A percentile compares a stretch with the other conserved stretches of the same genome.
Conservation (phyloP, 495 filamentous ascomycete genomes). For the Podospora didyma region DNA sequence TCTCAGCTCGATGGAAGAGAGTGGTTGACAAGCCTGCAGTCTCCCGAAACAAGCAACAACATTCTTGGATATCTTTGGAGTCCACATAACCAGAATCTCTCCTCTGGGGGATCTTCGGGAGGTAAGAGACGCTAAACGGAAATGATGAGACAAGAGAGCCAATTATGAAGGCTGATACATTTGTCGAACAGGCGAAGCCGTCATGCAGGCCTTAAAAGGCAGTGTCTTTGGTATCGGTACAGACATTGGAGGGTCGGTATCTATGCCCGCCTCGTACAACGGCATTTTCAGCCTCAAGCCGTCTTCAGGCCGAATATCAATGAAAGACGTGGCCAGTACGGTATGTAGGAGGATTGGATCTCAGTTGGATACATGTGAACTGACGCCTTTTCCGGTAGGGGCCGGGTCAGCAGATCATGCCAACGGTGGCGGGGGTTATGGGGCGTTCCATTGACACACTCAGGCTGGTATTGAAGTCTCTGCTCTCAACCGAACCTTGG, state of each 20-base stretch:
- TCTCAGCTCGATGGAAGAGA: neutral
- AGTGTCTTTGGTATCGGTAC: slow-evolving; percentile 63
- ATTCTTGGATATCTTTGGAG: slow-evolving; percentile 63
- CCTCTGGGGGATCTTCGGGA: slow-evolving; percentile 61
- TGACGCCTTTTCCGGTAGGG: neutral
- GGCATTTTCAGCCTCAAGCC: slow-evolving; percentile 65
- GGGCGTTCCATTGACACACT: slow-evolving; percentile 41
- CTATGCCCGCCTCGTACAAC: slow-evolving; percentile 59
- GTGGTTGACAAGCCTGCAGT: neutral
- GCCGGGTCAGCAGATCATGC: slow-evolving; percentile 55
- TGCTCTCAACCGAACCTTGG: slow-evolving; percentile 53
- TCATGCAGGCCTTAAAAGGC: slow-evolving; percentile 56
- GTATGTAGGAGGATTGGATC: slow-evolving; percentile 24
- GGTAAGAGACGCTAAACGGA: slow-evolving; percentile 22
- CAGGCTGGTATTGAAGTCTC: slow-evolving; percentile 57
- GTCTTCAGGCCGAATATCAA: slow-evolving; percentile 54
- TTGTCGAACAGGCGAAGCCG: slow-evolving; percentile 50
- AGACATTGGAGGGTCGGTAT: slow-evolving; percentile 66
- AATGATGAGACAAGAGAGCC: neutral
- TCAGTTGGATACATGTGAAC: neutral
- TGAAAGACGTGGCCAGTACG: slow-evolving; percentile 40
- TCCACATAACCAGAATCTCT: slow-evolving; percentile 52
- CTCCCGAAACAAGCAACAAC: slow-evolving; percentile 54
- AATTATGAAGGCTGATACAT: neutral
- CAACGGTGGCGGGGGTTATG: slow-evolving; percentile 32